Base-by-base conservation (phyloP, 176 grass and related monocot species). In the Rhynchospora pubera region DNA sequence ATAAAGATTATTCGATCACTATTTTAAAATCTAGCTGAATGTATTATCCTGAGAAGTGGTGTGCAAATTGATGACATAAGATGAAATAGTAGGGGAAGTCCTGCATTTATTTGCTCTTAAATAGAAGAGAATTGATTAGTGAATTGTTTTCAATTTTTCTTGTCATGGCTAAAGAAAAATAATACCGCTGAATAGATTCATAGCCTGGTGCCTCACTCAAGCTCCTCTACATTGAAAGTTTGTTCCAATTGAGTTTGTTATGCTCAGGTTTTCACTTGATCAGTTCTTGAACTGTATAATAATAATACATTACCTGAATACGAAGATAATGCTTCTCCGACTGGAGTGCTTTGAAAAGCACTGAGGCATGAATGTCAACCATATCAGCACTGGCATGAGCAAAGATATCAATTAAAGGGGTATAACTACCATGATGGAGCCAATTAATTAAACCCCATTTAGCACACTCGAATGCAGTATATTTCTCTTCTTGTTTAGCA, bases 401-500 rank as follows among this genome's bases (percentile, higher is more conserved):
- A 71, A 91, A 94, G 72, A 94, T 63, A 53, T 97, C 88, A 9
- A 97, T 58, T 45, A 97, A 62, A 44, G 91, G 93, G 1, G 86
- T 85, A 0, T 58, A 83, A 53, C 80, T 30, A 1, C 62, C 61
- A 57, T 97, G 85, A 62, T 84, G 47, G 66, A 97, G 83, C 94
- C 94, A 97, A 3, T 75, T 83, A 62, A 94, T 64, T 56, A 94
- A 46, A n/a, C 94, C 91, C 94, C 94, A 94, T 66, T 86, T 89
- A 7, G 88, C 77, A 3, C 88, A 85, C 1, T 79, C 85, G 23
- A 77, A 79, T 8, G 88, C 88, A 1, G 77, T 83, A 86, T 87
- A 97, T n/a, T 42, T 84, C 14, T 19, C 23, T 0, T 74, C 60
- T 47, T 75, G 61, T 81, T 89, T 85, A 13, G 89, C 65, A 1